phyloP scores from a whole-genome alignment of 23 red algal genomes.

The Agarophyton chilense region DNA sequence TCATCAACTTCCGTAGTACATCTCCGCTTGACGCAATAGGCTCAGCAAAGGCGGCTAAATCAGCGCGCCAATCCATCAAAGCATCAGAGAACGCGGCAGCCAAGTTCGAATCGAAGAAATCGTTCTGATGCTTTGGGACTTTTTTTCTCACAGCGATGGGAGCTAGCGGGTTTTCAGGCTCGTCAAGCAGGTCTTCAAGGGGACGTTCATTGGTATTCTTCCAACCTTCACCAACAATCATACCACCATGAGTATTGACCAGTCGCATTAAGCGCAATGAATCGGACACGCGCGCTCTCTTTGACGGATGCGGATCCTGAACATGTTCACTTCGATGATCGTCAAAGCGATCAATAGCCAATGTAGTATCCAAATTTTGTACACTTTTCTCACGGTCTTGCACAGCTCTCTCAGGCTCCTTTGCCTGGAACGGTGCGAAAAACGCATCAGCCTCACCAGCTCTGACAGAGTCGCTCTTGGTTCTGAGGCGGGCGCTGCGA shows the following conservation, averaged over 20 bases:
- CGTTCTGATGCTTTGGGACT: background rate
- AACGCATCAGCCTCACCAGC: constrained; percentile 48
- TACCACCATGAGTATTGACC: constrained; percentile 35
- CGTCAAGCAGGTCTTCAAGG: constrained; percentile 30
- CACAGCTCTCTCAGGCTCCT: constrained; percentile 5
- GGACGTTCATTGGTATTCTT: constrained; percentile 26
- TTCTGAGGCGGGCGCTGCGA: constrained; percentile 3
- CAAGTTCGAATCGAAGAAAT: background rate
- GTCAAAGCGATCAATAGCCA: constrained; percentile 41
- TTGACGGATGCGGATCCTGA: background rate
- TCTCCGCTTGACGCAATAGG: constrained; percentile 18
- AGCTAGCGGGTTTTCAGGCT: background rate
- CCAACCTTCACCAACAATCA: constrained; percentile 45
- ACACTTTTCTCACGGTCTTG: constrained; percentile 29
- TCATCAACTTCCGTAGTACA: constrained; percentile 8
- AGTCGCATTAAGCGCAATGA: constrained; percentile 10
- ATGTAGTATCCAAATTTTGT: background rate
- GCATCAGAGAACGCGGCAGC: constrained; percentile 19
- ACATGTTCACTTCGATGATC: constrained; percentile 54
- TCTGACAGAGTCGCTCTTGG: constrained; percentile 7
- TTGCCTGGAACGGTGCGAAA: constrained; percentile 47
- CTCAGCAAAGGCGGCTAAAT: constrained; percentile 6
- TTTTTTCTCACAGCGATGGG: constrained; percentile 8
- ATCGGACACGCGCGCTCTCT: constrained; percentile 31
- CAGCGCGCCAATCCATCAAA: background rate